Conservation (phyloP, 768 basidiomycete genomes). For the Galerina sulciceps region DNA sequence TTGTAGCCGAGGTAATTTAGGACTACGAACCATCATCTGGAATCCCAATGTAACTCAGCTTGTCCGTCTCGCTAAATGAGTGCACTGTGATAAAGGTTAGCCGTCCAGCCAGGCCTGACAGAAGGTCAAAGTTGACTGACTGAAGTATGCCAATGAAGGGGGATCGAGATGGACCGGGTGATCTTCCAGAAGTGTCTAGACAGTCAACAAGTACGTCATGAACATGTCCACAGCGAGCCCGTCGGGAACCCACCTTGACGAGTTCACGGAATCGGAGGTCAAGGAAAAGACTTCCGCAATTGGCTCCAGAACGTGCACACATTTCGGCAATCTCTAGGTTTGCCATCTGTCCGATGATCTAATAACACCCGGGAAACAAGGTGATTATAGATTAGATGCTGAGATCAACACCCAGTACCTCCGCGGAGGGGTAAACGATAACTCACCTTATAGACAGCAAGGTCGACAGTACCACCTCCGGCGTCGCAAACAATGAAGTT, state of each 20-base stretch:
- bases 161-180: slow-evolving; percentile 86
- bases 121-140: slow-evolving; percentile 32
- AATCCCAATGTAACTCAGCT: slow-evolving; percentile 74
- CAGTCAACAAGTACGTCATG: slow-evolving; percentile 1
- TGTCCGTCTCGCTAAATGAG: slow-evolving; percentile 88
- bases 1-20: background rate
- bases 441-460: slow-evolving; percentile 63
- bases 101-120: slow-evolving; percentile 8
- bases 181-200: slow-evolving; percentile 64
- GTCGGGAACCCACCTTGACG: slow-evolving; percentile 51
- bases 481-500: slow-evolving; percentile 94
- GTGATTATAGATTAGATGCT: too few relatives aligned
- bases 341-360: slow-evolving; percentile 79
- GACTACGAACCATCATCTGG: slow-evolving; percentile 68
- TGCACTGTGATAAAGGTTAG: slow-evolving; percentile 51
- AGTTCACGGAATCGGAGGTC: slow-evolving; percentile 87
- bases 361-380: slow-evolving; percentile 21
- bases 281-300: slow-evolving; percentile 86
- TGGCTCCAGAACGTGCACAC: slow-evolving; percentile 85
- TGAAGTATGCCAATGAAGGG: slow-evolving; percentile 84
- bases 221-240: background rate
- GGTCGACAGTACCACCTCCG: slow-evolving; percentile 77
- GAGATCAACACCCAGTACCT: background rate
- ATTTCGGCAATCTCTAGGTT: slow-evolving; percentile 92
- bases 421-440: background rate